These are phyloP conservation scores for Russula virescens DNA, from an alignment of 768 basidiomycete species.

Conservation along the genomic window DNA sequence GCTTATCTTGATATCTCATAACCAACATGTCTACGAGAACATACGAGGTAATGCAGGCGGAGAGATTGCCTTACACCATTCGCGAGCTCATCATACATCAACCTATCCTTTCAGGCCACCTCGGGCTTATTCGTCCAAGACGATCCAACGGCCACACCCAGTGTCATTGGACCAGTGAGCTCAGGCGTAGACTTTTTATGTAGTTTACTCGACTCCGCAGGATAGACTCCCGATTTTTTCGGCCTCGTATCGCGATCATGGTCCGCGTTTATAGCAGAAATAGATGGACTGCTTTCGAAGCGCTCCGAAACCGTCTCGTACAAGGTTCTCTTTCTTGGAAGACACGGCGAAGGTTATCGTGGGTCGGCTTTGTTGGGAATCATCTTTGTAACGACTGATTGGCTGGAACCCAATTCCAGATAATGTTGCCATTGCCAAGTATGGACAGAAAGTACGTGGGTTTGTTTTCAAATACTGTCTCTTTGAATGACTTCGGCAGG, in stretches of 20 bases:
- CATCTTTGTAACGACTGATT: background rate
- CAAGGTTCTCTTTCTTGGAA: slow-evolving; percentile 17
- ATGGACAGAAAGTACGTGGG: slow-evolving; percentile 14
- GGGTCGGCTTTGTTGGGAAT: background rate
- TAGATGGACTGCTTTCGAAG: background rate
- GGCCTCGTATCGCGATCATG: slow-evolving; percentile 16
- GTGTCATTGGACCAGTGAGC: slow-evolving; percentile 15
- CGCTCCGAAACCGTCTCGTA: slow-evolving; percentile 6
- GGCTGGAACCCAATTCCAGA: slow-evolving; percentile 4
- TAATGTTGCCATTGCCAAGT: slow-evolving; percentile 19
- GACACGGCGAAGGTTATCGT: slow-evolving; percentile 18
- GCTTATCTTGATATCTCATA: background rate
- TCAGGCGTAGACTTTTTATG: background rate
- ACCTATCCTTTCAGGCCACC: slow-evolving; percentile 8
- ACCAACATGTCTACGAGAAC: slow-evolving; percentile 3
- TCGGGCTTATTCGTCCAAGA: slow-evolving; percentile 18
- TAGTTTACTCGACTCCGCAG: background rate
- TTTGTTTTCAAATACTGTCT: background rate
- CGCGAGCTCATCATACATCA: background rate
- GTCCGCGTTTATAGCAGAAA: slow-evolving; percentile 1
- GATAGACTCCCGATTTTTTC: slow-evolving; percentile 16
- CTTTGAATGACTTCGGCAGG: slow-evolving; percentile 3
- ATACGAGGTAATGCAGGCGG: slow-evolving; percentile 1
- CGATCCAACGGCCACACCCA: background rate
- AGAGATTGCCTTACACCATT: background rate